Percentiles rank a stretch among this genome's conserved stretches.
Evolutionary conservation across 1,284 basidiomycete species (phyloP).

Genomic region (Apiotrichum sp.): DNA sequence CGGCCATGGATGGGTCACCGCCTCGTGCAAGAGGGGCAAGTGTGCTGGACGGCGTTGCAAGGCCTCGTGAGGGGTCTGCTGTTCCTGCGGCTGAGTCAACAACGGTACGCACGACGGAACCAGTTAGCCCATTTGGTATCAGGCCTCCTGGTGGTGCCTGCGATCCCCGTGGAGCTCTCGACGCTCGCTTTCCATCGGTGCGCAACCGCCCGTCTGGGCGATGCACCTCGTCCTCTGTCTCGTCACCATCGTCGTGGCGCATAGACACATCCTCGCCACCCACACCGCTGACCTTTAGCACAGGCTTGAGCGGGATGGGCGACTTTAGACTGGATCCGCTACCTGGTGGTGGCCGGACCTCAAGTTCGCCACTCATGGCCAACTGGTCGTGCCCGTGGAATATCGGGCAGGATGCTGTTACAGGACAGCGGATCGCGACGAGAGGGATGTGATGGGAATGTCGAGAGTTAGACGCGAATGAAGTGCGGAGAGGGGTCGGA

Average conservation of each 20-base stretch:
- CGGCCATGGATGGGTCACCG: no score
- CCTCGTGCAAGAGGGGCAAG: neutral
- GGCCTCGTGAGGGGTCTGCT: neutral
- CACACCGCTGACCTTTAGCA: neutral
- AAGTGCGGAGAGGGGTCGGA: neutral
- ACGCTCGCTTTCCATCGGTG: no score
- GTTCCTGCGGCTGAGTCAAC: neutral
- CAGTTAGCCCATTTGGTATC: neutral
- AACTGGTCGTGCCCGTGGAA: neutral
- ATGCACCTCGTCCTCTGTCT: constrained; percentile 2
- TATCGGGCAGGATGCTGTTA: no score
- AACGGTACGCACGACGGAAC: neutral
- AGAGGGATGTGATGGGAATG: no score
- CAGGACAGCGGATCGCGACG: neutral
- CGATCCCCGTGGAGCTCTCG: no score
- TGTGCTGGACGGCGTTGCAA: neutral
- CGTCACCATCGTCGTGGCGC: neutral
- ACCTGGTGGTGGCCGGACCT: neutral
- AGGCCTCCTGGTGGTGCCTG: no score
- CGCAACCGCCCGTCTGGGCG: no score
- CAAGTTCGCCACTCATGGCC: constrained; percentile 5
- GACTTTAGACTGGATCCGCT: neutral
- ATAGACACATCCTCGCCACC: constrained; percentile 3
- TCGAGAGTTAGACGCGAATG: neutral
- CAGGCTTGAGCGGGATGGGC: neutral